Conservation (phyloP, 2,329 filamentous ascomycete species). For the Clonostachys rosea region DNA sequence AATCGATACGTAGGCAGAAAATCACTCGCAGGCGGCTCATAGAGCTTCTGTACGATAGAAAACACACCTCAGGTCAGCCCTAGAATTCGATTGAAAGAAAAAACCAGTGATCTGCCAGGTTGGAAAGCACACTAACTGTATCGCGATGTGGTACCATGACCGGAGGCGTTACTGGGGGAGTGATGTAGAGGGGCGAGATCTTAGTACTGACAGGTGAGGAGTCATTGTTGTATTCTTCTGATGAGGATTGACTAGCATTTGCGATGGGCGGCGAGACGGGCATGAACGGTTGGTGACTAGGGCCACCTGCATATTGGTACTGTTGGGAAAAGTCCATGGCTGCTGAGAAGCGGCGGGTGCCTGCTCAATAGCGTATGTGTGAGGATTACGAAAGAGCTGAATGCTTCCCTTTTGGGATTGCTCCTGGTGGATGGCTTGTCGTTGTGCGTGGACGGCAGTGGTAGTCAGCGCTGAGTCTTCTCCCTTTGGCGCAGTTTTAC, state of each 20-base stretch:
- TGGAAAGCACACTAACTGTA: slow-evolving; percentile 26
- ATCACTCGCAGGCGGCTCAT: neutral
- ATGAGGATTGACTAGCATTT: slow-evolving; percentile 45
- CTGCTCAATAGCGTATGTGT: too few relatives aligned
- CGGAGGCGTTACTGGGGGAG: slow-evolving; percentile 17
- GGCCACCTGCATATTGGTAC: slow-evolving; percentile 36
- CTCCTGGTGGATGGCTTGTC: too few relatives aligned
- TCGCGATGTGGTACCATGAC: slow-evolving; percentile 15
- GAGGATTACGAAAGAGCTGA: too few relatives aligned
- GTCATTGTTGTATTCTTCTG: slow-evolving; percentile 49
- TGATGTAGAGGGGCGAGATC: slow-evolving; percentile 12
- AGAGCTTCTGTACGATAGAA: neutral
- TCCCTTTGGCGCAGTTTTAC: too few relatives aligned
- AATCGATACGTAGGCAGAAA: too few relatives aligned
- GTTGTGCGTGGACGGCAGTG: too few relatives aligned
- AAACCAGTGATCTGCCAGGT: slow-evolving; percentile 3
- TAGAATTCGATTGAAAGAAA: too few relatives aligned
- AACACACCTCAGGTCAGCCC: too few relatives aligned
- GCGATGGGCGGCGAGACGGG: slow-evolving; percentile 47
- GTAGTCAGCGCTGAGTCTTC: too few relatives aligned
- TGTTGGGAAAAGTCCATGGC: slow-evolving; percentile 47
- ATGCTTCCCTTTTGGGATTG: too few relatives aligned
- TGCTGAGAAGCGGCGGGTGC: neutral
- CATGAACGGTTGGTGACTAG: slow-evolving; percentile 40
- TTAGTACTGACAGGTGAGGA: slow-evolving; percentile 47